Conservation (phyloP, 2,329 filamentous ascomycete genomes). For the Intubia oerlemansii region DNA sequence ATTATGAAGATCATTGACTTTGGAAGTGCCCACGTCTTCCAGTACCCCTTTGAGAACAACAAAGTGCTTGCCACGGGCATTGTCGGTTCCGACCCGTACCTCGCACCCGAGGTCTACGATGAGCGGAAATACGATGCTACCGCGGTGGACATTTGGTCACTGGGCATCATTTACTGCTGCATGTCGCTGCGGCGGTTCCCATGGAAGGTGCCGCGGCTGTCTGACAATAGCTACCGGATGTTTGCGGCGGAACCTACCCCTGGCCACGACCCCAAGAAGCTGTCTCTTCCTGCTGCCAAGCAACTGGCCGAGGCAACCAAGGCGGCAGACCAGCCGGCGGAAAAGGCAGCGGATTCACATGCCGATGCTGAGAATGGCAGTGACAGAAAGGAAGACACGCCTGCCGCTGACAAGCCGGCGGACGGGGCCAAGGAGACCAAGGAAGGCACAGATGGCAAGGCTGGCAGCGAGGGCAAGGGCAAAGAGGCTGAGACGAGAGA, state of each 20-base stretch:
- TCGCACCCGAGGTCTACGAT: conserved; percentile 93
- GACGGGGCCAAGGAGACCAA: neutral
- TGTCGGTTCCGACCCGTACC: conserved; percentile 77
- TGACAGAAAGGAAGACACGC: neutral
- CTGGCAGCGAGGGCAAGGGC: neutral
- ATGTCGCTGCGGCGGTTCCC: conserved; percentile 92
- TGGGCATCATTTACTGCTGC: conserved; percentile 97
- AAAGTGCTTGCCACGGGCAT: conserved; percentile 57
- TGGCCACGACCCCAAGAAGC: conserved; percentile 37
- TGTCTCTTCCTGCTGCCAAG: conserved; percentile 18
- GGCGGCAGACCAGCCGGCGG: conserved; percentile 11
- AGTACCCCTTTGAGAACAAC: conserved; percentile 88
- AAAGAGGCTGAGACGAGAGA: neutral
- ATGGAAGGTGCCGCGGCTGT: conserved; percentile 83
- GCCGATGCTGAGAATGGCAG: no score
- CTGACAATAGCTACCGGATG: conserved; percentile 86
- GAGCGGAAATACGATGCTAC: conserved; percentile 83
- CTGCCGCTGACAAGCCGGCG: neutral
- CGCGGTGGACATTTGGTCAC: conserved; percentile 89
- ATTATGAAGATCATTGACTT: conserved; percentile 99
- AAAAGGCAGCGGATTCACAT: no score
- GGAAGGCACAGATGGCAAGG: neutral
- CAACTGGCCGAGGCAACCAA: conserved; percentile 44
- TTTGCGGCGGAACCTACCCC: conserved; percentile 74
- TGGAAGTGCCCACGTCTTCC: conserved; percentile 89